Conservation (phyloP, 306 rosid species). For the Rubus parviflorus region DNA sequence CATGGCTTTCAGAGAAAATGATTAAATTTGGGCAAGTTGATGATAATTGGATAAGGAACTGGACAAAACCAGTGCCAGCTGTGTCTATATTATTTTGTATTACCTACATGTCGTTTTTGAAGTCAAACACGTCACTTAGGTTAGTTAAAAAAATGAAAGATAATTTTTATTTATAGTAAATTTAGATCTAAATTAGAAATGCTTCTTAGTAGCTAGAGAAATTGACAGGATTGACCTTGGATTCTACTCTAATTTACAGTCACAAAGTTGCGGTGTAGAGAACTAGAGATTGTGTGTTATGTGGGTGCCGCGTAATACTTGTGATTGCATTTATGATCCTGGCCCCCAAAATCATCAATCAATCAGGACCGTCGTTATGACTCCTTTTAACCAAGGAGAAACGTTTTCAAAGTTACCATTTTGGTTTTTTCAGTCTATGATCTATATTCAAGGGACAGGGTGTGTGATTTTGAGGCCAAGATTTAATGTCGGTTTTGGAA, state of each 20-base stretch:
- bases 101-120: background rate
- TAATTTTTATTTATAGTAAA: background rate
- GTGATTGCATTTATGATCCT: slow-evolving; percentile 42
- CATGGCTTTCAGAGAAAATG: background rate
- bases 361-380: slow-evolving; percentile 20
- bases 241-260: background rate
- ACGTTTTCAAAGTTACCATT: background rate
- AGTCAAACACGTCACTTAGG: background rate
- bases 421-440: background rate
- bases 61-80: slow-evolving; percentile 7
- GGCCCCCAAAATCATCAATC: slow-evolving; percentile 18
- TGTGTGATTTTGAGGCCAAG: too few species aligned
- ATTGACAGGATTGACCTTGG: background rate
- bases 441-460: background rate
- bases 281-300: background rate
- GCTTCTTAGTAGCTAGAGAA: background rate
- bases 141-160: too few species aligned
- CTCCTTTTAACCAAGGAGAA: background rate
- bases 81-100: background rate
- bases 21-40: slow-evolving; percentile 18
- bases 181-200: background rate
- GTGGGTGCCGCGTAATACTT: slow-evolving; percentile 42
- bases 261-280: background rate
- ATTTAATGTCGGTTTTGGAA: too few species aligned
- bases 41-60: slow-evolving; percentile 1